These are phyloP conservation scores for Kwoniella botswanensis DNA, from an alignment of 768 basidiomycete species.

Conservation along the genomic window DNA sequence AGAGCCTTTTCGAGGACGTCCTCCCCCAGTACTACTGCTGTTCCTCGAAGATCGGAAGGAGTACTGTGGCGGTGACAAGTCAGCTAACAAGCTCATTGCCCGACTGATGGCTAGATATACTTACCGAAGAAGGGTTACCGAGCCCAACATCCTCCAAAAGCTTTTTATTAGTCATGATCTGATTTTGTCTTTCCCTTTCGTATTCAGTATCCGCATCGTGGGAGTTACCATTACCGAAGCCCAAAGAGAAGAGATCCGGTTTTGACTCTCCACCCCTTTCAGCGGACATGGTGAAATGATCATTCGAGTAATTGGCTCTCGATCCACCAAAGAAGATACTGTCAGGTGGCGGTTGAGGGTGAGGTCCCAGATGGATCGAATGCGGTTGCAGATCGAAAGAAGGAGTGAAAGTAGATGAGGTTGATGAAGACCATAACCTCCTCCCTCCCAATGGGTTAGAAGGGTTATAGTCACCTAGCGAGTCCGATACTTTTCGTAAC, in stretches of 20 bases:
- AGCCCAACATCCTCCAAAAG: conserved; percentile 53
- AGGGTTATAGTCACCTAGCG: conserved; percentile 21
- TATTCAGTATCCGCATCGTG: conserved; percentile 48
- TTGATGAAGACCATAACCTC: conserved; percentile 18
- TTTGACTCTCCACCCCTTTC: conserved; percentile 36
- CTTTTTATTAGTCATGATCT: conserved; percentile 52
- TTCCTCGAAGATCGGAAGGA: conserved; percentile 5
- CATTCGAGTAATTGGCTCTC: conserved; percentile 15
- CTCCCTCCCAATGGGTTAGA: not conserved
- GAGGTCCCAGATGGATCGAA: conserved; percentile 14
- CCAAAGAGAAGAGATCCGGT: conserved; percentile 19
- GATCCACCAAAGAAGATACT: conserved; percentile 24
- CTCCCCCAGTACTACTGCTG: conserved; percentile 4
- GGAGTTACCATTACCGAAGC: not conserved
- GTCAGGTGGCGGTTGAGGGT: conserved; percentile 45
- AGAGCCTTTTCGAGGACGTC: conserved; percentile 23
- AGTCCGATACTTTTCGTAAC: conserved; percentile 49
- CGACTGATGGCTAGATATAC: not conserved
- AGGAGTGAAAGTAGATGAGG: conserved; percentile 20
- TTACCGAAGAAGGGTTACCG: conserved; percentile 32
- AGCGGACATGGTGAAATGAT: conserved; percentile 38
- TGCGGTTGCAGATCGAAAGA: conserved; percentile 15
- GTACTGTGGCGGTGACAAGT: not conserved
- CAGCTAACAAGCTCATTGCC: not conserved
- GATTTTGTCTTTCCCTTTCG: conserved; percentile 50